Evolutionary conservation across 345 rosid species (phyloP).

Genomic region (Salix arbutifolia): DNA sequence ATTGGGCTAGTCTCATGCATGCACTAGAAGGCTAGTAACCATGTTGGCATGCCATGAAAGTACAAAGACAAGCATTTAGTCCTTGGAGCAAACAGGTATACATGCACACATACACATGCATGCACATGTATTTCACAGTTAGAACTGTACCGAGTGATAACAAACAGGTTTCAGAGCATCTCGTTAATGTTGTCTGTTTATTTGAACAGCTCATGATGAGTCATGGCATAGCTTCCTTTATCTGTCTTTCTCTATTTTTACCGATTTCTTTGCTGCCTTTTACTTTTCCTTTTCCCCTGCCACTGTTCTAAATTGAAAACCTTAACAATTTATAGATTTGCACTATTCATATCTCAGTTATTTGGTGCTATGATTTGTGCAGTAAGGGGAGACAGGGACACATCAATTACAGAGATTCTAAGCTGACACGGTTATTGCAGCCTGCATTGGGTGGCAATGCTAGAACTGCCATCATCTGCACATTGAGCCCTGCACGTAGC

Average conservation of each 20-base stretch:
- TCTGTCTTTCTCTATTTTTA: background rate
- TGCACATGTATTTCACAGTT: background rate
- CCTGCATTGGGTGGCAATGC: slow-evolving; percentile 98
- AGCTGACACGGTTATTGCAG: slow-evolving; percentile 87
- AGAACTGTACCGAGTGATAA: background rate
- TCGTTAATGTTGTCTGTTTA: background rate
- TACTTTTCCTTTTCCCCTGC: background rate
- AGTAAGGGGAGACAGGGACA: slow-evolving; percentile 93
- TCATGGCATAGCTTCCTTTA: background rate
- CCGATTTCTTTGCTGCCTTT: background rate
- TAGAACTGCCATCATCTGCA: slow-evolving; percentile 91
- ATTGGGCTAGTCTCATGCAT: background rate
- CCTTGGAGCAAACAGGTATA: background rate
- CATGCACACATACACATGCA: background rate
- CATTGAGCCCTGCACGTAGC: slow-evolving; percentile 92
- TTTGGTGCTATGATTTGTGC: slow-evolving; percentile 29
- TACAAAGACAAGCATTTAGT: background rate
- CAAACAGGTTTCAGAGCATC: background rate
- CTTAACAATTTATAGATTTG: background rate
- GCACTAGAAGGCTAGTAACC: background rate
- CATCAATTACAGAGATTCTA: slow-evolving; percentile 94
- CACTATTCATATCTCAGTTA: slow-evolving; percentile 3
- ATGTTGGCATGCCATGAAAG: background rate
- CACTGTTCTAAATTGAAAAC: background rate
- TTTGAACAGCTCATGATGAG: background rate